phyloP scores from a whole-genome alignment of 768 basidiomycete species.

The Lactarius psammicola region DNA sequence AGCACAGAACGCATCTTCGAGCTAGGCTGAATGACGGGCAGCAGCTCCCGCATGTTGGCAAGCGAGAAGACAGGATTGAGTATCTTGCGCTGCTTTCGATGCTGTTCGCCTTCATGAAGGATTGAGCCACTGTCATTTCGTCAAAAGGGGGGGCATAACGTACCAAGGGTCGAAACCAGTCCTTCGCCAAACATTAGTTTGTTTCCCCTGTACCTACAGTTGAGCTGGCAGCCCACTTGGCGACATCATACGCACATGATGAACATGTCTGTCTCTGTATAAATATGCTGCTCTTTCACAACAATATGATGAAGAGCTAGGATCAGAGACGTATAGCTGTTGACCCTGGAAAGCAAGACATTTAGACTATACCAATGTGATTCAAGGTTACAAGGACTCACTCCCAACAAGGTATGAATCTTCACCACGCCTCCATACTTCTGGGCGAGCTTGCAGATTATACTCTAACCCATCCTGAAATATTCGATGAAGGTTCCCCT shows the following conservation, averaged over 20 bases:
- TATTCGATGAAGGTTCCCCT: conserved; percentile 38
- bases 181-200: conserved; percentile 40
- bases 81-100: conserved; percentile 33
- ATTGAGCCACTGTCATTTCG: neutral
- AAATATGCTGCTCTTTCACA: conserved; percentile 26
- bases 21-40: conserved; percentile 37
- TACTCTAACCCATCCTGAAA: conserved; percentile 38
- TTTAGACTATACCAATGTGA: conserved; percentile 25
- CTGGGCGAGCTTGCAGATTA: conserved; percentile 34
- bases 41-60: conserved; percentile 29
- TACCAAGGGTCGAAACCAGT: conserved; percentile 40
- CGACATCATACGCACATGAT: conserved; percentile 11
- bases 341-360: conserved; percentile 8
- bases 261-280: conserved; percentile 21
- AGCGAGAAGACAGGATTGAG: conserved; percentile 34
- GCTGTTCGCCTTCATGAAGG: conserved; percentile 30
- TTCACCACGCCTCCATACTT: conserved; percentile 39
- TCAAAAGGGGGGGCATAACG: neutral
- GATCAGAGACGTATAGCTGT: conserved; percentile 13
- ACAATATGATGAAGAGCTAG: conserved; percentile 24
- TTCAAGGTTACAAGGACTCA: conserved; percentile 30
- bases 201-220: neutral
- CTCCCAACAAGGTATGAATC: conserved; percentile 39
- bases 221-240: neutral
- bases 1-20: conserved; percentile 32